A percentile compares a stretch with the other conserved stretches of the same genome.
These are phyloP conservation scores for Cercospora zeina DNA, from an alignment of 2,329 filamentous ascomycete species.

Conservation along the genomic window DNA sequence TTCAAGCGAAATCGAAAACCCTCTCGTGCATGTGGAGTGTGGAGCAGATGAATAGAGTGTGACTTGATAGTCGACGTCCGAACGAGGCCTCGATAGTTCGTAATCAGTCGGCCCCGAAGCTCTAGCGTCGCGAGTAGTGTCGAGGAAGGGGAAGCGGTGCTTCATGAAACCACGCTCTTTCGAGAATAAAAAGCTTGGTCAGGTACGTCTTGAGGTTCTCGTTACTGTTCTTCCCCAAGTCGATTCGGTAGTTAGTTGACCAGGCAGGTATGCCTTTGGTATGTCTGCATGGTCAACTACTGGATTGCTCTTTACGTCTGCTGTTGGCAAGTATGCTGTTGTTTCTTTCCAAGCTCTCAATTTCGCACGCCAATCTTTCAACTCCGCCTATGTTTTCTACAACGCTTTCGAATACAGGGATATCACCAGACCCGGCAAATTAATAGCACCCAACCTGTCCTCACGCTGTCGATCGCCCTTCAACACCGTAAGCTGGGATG, in stretches of 20 bases:
- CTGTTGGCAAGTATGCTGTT: not conserved
- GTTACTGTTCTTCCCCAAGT: not conserved
- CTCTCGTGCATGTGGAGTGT: not conserved
- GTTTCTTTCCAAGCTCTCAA: not conserved
- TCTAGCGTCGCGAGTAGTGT: not conserved
- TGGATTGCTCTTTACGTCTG: not conserved
- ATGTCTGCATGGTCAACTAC: constrained; percentile 12
- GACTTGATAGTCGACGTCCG: not conserved
- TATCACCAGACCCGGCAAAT: not conserved
- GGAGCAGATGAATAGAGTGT: not conserved
- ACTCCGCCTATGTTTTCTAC: not conserved
- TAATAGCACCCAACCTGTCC: no score
- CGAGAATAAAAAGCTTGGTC: not conserved
- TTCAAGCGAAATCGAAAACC: not conserved
- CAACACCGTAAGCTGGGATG: not conserved
- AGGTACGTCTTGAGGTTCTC: not conserved
- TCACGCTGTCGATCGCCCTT: no score
- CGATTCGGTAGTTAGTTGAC: constrained; percentile 13
- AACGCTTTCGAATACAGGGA: not conserved
- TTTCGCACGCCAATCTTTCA: not conserved
- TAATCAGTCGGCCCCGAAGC: not conserved
- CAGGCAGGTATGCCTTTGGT: constrained; percentile 8
- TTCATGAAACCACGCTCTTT: not conserved
- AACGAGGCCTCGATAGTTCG: no score
- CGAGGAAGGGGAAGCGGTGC: not conserved